These are phyloP conservation scores for Backusella mclennaniae DNA, from an alignment of 192 early-diverging fungal species.

Conservation along the genomic window DNA sequence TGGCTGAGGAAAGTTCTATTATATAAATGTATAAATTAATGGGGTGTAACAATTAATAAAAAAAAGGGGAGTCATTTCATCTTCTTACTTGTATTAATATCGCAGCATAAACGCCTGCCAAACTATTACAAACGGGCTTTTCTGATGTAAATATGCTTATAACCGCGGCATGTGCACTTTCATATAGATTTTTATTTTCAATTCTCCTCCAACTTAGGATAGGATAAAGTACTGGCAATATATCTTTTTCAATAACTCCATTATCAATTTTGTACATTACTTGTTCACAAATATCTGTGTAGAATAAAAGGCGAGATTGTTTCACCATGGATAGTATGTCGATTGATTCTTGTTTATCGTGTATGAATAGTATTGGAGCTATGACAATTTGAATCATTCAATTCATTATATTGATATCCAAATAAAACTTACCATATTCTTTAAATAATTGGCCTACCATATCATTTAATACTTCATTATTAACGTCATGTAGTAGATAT, in stretches of 20 bases:
- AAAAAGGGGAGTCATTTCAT: neutral
- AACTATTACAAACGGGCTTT: conserved; percentile 41
- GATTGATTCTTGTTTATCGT: neutral
- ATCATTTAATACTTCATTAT: conserved; percentile 9
- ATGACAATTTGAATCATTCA: neutral
- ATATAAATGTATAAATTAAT: neutral
- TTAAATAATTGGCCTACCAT: conserved; percentile 10
- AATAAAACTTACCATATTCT: conserved; percentile 13
- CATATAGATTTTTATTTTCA: conserved; percentile 40
- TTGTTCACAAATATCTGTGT: conserved; percentile 45
- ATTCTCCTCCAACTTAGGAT: conserved; percentile 31
- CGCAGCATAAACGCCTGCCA: conserved; percentile 46
- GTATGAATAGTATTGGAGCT: neutral
- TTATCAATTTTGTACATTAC: conserved; percentile 44
- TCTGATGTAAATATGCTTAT: conserved; percentile 44
- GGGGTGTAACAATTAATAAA: neutral
- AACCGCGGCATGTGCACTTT: conserved; percentile 47
- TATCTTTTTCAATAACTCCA: conserved; percentile 36
- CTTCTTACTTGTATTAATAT: conserved; percentile 38
- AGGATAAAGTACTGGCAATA: conserved; percentile 44
- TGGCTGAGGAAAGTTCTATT: conserved; percentile 40
- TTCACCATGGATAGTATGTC: conserved; percentile 20
- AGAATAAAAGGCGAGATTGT: conserved; percentile 41
- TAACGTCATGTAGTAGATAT: conserved; percentile 25
- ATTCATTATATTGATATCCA: neutral